A percentile compares a stretch with the other conserved stretches of the same genome.
phyloP scores from a whole-genome alignment of 129 eudicot genomes.

The Erigeron canadensis region DNA sequence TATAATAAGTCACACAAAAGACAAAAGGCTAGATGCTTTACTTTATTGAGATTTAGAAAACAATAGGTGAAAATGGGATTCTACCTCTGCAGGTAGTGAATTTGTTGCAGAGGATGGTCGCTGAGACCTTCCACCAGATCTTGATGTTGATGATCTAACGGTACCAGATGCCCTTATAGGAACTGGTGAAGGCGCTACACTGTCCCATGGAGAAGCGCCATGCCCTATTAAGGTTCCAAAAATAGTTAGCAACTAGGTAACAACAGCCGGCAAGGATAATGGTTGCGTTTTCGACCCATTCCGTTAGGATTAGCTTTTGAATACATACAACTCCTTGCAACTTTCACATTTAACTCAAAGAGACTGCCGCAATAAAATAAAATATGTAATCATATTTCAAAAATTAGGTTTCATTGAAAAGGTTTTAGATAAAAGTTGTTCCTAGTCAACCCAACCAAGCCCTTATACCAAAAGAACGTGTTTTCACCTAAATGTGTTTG shows the following conservation, averaged over 20 bases:
- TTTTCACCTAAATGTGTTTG: no score
- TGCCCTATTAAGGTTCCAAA: conserved; percentile 30
- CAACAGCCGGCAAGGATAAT: conserved; percentile 16
- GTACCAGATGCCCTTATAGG: conserved; percentile 98
- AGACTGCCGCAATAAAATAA: no score
- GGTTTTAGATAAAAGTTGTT: not conserved
- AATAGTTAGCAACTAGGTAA: conserved; percentile 1
- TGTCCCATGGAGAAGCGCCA: conserved; percentile 93
- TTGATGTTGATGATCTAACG: conserved; percentile 58
- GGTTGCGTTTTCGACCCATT: not conserved
- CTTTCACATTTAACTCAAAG: no score
- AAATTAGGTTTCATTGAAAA: not conserved
- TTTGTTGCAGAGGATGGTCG: conserved; percentile 28
- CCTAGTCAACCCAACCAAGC: not conserved
- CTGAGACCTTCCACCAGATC: conserved; percentile 56
- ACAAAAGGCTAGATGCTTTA: conserved; percentile 8
- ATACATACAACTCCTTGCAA: not conserved
- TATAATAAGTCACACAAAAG: conserved; percentile 11
- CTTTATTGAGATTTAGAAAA: not conserved
- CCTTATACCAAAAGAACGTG: no score
- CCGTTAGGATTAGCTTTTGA: not conserved
- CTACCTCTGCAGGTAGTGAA: conserved; percentile 52
- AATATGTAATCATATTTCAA: not conserved
- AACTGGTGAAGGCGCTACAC: conserved; percentile 81
- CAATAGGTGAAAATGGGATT: conserved; percentile 11